phyloP scores from a whole-genome alignment of 2,329 filamentous ascomycete genomes.

The Colletotrichum horii region DNA sequence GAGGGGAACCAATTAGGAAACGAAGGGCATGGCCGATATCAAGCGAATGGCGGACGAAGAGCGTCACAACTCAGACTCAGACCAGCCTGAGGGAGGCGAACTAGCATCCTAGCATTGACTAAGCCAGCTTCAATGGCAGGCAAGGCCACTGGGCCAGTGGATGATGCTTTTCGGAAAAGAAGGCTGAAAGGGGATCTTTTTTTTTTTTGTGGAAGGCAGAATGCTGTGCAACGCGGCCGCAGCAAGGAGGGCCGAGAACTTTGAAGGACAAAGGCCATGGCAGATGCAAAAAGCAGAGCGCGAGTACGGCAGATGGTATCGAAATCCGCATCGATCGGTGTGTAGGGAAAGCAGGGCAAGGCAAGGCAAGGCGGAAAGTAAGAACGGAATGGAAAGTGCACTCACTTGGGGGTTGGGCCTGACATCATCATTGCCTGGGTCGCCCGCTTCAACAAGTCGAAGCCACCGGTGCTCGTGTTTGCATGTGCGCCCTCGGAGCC shows the following conservation, averaged over 20 bases:
- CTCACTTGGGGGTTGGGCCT: conserved; percentile 35
- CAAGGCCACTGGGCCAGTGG: neutral
- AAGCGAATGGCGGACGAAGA: neutral
- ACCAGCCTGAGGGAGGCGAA: neutral
- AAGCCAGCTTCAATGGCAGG: neutral
- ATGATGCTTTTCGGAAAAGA: neutral
- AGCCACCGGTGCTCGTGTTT: conserved; percentile 49
- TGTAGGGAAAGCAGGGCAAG: neutral
- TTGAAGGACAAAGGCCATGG: neutral
- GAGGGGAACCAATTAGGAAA: neutral
- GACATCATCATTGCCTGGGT: conserved; percentile 70
- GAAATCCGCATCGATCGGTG: neutral
- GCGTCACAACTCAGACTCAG: conserved; percentile 4
- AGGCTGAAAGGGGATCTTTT: neutral
- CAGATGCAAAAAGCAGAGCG: neutral
- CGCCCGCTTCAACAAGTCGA: conserved; percentile 63
- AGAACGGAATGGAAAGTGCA: conserved; percentile 13
- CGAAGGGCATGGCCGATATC: neutral
- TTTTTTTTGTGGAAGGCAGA: neutral
- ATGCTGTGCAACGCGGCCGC: neutral
- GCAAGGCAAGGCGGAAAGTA: conserved; percentile 22
- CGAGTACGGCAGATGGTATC: neutral
- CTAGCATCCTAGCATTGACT: conserved; percentile 6
- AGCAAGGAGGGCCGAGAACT: neutral
- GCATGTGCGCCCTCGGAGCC: conserved; percentile 48